Base-by-base conservation (phyloP, 352 stramenopile genomes). In the Halophytophthora batemanensis region DNA sequence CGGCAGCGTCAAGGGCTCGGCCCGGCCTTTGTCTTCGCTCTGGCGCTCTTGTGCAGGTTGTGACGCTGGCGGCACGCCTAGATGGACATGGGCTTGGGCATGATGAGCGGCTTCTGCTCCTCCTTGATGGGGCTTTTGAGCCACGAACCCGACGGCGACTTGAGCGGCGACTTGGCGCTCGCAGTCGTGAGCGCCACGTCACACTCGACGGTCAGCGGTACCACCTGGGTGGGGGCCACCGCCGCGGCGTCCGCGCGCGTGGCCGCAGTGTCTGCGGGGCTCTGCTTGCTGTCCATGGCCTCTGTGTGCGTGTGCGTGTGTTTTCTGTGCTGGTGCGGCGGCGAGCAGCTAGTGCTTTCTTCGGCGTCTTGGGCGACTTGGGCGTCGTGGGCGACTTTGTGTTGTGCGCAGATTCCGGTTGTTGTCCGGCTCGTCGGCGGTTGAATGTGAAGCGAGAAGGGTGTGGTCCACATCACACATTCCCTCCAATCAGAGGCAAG, bases 1-100 rank as follows among this genome's bases (percentile, higher is more conserved):
- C n/a, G n/a, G n/a, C n/a, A n/a, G n/a, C n/a, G n/a, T n/a, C n/a
- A n/a, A n/a, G n/a, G n/a, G n/a, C 13, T 31, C 1, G 12, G 2
- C 33, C 29, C 29, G 29, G 33, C 11, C 33, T 3, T 13, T 13
- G 15, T 17, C 6, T 13, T 14, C 33, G 25, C 6, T 28, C 7
- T 18, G 21, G 35, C 17, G 28, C 49, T 15, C 47, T 52, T 33
- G 41, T 19, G 19, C 23, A 25, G 7, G 31, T 22, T 29, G 12
- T 18, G 38, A 44, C 47, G 39, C 6, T 6, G 36, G 41, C 13
- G 36, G 25, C 31, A 6, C n/a, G 22, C n/a, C 64, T 77, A 84
- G 60, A 83, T 81, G 45, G 52, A 65, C 70, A 86, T 82, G 39
- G 73, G 73, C 59, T 87, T 87, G 50, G 76, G 76, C 76, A 85